Base-by-base conservation (phyloP, 768 basidiomycete species). In the Boletus bicolor region DNA sequence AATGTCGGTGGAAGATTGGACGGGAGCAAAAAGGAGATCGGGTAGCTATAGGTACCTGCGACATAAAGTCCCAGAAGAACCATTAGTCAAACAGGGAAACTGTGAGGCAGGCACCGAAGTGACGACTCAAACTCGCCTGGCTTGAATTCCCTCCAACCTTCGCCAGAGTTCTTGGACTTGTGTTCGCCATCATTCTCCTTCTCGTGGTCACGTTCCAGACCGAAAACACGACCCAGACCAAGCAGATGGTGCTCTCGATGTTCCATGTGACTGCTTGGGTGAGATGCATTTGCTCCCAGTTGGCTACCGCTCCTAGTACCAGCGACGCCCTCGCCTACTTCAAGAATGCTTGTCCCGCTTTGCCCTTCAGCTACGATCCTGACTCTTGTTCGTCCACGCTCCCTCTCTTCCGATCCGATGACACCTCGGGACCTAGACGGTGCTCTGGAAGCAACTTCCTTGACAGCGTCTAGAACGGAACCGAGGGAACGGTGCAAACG, bases 11-110 rank as follows among this genome's bases (percentile, higher is more conserved):
- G 95, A 12, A 89, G 79, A 57, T 82, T 77, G 5, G 85, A 75
- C 0, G 95, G 93, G 52, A 99, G 85, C 10, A 87, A 74, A 69
- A 98, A 94, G 6, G 92, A 93, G 62, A 99, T 90, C 1, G 97
- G 96, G 71, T 93, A 98, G 15, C 91, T 93, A 68, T 98, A 98
- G 6, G 86, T 89, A 35, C 95, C 95, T 91, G 59, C 9, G 41
- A 36, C 47, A 37, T 24, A n/a, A 53, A 36, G 51, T 24, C 9
- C 59, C 38, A 35, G 21, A 38, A 8, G 38, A 10, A 9, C 3
- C 5, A 44, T 51, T 21, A 6, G 50, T 15, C 51, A 26, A 52
- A n/a, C 14, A 8, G n/a, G 34, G 15, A 45, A 43, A 17, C 9
- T 1, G 21, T 17, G 42, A 19, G 14, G 49, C 10, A 37, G 38